Evolutionary conservation across 2,329 filamentous ascomycete genomes (phyloP), one percentile per base, ranked within the genome.

Genomic region (Fusarium sp.): DNA sequence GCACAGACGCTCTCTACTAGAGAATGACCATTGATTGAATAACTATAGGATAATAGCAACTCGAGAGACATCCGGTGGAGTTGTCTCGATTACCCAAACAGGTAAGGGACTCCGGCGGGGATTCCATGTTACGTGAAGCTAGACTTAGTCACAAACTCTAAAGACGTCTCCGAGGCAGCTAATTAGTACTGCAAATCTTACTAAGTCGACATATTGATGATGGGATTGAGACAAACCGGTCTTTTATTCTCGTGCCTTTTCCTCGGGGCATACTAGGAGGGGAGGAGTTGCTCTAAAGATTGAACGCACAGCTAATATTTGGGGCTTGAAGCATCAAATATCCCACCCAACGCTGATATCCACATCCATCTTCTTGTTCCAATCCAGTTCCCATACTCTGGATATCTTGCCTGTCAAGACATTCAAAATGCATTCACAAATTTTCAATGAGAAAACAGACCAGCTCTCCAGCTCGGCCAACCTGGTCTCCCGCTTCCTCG

Each of bases 181-280:
- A 64, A 40, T 74, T 72, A 64, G 52, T 74, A 45, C 65, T 38
- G 22, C 2, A 66, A 40, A 5, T 36, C 35, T 72, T 57, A 64
- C 61, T 72, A 74, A 72, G 6, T 1, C 20, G 20, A 33, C 14
- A 5, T 1, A 18, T 63, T 71, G 42, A 50, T 6, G 1, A 3
- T 27, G 14, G 16, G n/a, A 4, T 20, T 16, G 2, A 5, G 31
- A 62, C 38, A 20, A 14, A 13, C 1, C 6, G 9, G 20, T 22
- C 7, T 27, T 40, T 22, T 3, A 18, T 20, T 1, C 20, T 13
- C 0, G 0, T 18, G 2, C 29, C 29, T 31, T 22, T 18, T 6
- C 22, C 6, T 52, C 2, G 10, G 25, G 2, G 4, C 13, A 62
- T 25, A 4, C 22, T 20, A 0, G 1, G 3, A 11, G 3, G 35